These are phyloP conservation scores for Gossypium herbaceum DNA, from an alignment of 345 rosid genomes.

Conservation along the genomic window DNA sequence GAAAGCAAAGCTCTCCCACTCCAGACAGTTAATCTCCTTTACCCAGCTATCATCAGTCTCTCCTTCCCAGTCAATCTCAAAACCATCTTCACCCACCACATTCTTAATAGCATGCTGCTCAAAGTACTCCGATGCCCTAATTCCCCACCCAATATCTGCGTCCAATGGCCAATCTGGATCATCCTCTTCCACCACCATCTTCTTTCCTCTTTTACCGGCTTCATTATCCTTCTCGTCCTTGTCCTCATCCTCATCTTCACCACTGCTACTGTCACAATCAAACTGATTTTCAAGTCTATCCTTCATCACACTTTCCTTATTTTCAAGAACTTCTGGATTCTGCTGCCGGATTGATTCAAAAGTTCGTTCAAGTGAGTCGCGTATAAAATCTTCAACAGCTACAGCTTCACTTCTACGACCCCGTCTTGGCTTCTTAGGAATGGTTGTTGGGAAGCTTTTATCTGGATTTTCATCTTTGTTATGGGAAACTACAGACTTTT, in stretches of 20 bases:
- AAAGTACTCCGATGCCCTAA: conserved; percentile 84
- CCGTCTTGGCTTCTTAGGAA: conserved; percentile 57
- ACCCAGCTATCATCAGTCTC: conserved; percentile 84
- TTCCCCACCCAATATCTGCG: conserved; percentile 95
- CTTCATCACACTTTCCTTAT: conserved; percentile 46
- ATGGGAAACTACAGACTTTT: conserved; percentile 19
- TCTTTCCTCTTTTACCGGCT: conserved; percentile 25
- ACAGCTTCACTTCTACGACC: conserved; percentile 78
- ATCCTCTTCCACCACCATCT: conserved; percentile 80
- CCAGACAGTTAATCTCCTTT: conserved; percentile 78
- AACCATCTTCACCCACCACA: conserved; percentile 77
- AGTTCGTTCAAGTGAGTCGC: conserved; percentile 58
- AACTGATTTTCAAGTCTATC: conserved; percentile 29
- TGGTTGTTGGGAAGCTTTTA: conserved; percentile 35
- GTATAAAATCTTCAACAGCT: conserved; percentile 77
- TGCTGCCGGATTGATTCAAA: conserved; percentile 58
- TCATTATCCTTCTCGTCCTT: conserved; percentile 25
- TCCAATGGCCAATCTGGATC: conserved; percentile 84
- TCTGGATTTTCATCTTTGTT: conserved; percentile 24
- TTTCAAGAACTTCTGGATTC: conserved; percentile 48
- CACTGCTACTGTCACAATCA: conserved; percentile 27
- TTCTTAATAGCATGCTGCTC: conserved; percentile 76
- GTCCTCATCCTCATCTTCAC: conserved; percentile 22
- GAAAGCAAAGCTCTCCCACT: conserved; percentile 87
- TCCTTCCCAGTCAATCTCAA: conserved; percentile 86